Base-by-base conservation (phyloP, 495 filamentous ascomycete species). In the Aspergillus nidulans region DNA sequence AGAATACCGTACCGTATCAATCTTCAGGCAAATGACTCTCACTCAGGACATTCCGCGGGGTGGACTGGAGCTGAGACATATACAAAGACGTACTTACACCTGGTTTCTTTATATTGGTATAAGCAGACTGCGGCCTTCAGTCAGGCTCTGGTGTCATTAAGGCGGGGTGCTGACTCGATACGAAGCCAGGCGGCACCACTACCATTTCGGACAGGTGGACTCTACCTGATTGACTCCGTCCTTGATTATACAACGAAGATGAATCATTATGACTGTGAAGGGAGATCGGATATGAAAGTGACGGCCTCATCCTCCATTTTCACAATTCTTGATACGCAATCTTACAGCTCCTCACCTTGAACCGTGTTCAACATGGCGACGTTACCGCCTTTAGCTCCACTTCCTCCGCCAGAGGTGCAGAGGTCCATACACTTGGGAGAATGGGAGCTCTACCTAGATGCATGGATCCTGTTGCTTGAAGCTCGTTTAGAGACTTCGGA, bases 361-460 rank as follows among this genome's bases (percentile, higher is more conserved):
- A 49, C 48, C 40, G 7, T 21, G 4, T 20, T 30, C 48, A 10
- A 16, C 61, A 77, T 75, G 71, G 62, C 80, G 66, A 60, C 66
- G 26, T 75, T 89, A 18, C 90, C 90, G 23, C 76, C 81, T 23
- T 78, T 95, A 66, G 89, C 88, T 36, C 77, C 87, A 4, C 89
- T 91, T 58, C 91, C 91, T 20, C 78, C 85, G 40, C 71, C 80
- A n/a, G 71, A 73, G 49, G 82, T 90, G 71, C 81, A 85, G 58
- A 79, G 80, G 26, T 78, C 78, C 52, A 77, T 95, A 28, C 71
- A 77, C 8, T 78, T 84, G 1, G 71, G 80, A 26, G 89, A 95
- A 69, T 95, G 90, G 91, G 80, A 86, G 51, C 75, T 79, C 30
- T 92, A 86, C 66, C 68, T 94, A 16, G 84, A 90, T 64, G 86